Evolutionary conservation across 805 yeast genomes (phyloP), one percentile per base, ranked within the genome.

Genomic region (Sungouiozyma ichnusensis): DNA sequence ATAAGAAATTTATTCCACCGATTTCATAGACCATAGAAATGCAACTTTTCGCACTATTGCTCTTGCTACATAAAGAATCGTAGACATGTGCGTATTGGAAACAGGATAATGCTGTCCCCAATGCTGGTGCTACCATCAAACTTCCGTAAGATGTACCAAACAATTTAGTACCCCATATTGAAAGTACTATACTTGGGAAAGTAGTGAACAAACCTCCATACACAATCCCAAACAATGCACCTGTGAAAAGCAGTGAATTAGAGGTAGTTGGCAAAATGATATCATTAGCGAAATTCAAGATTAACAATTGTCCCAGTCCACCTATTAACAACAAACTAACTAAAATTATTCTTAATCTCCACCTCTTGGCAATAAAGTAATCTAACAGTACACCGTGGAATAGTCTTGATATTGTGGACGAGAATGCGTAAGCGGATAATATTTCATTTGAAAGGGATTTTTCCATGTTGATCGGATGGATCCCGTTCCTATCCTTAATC

Each of bases 111-210:
- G 82, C 67, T 1, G 90, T 69, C 1, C 95, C 95, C 2, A 85
- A 48, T 0, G 96, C 95, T 2, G 96, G 95, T 0, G 94, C 92
- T 31, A 84, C 71, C 73, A 86, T 81, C 58, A 86, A 84, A 19
- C 82, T 67, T 2, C 97, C 97, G 85, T 95, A 90, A 2, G 90
- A 83, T 2, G 95, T 83, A 0, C 97, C 97, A 62, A 90, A 77
- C 29, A 84, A 73, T 35, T 83, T 87, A 17, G 83, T 72, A 0
- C 97, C 97, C 87, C 95, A 92, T 2, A 84, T 76, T 3, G 80
- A 69, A 1, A 94, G 81, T 14, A 87, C 76, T 13, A 87, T 70
- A 0, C 95, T 82, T 3, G 98, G 97, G 51, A 78, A 84, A 4
- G 85, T 63, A 0, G 97, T 87, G 65, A 85, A 90, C 3, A 85